Evolutionary conservation across 2,329 filamentous ascomycete genomes (phyloP).

Genomic region (Diplodia sapinea): DNA sequence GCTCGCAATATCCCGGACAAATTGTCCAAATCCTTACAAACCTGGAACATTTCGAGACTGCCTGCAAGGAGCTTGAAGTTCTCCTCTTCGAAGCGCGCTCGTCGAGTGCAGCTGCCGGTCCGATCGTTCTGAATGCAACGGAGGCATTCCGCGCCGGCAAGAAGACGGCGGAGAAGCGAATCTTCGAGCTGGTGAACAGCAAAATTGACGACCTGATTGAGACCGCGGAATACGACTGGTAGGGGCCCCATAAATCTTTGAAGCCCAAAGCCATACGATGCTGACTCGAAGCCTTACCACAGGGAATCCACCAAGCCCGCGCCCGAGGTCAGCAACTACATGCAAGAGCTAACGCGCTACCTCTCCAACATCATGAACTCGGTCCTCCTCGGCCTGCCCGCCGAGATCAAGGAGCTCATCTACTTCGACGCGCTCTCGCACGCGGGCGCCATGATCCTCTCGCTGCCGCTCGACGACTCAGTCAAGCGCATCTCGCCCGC

Average conservation of each 20-base stretch:
- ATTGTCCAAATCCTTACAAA: conserved; percentile 99
- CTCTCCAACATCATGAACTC: conserved; percentile 96
- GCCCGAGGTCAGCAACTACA: conserved; percentile 84
- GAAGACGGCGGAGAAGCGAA: conserved; percentile 94
- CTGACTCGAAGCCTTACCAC: background rate
- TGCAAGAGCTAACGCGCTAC: conserved; percentile 92
- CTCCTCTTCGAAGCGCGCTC: conserved; percentile 84
- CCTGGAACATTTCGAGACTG: conserved; percentile 93
- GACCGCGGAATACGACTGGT: conserved; percentile 97
- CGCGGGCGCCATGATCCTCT: conserved; percentile 83
- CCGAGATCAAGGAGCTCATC: conserved; percentile 95
- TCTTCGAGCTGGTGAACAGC: conserved; percentile 97
- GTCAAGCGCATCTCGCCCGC: conserved; percentile 88
- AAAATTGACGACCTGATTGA: conserved; percentile 98
- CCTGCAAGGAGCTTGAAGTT: conserved; percentile 86
- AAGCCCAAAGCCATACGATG: background rate
- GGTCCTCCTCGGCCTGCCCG: conserved; percentile 87
- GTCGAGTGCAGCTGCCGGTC: conserved; percentile 78
- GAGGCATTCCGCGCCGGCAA: conserved; percentile 87
- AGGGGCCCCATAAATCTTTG: conserved; percentile 35
- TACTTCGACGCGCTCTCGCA: conserved; percentile 97
- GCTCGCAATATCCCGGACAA: conserved; percentile 92
- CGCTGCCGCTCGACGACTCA: conserved; percentile 75
- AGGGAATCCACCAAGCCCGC: conserved; percentile 52
- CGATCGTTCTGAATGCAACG: conserved; percentile 80